A percentile compares a stretch with the other conserved stretches of the same genome.
Evolutionary conservation across 2,329 filamentous ascomycete genomes (phyloP).

Genomic region (Cordyceps javanica): DNA sequence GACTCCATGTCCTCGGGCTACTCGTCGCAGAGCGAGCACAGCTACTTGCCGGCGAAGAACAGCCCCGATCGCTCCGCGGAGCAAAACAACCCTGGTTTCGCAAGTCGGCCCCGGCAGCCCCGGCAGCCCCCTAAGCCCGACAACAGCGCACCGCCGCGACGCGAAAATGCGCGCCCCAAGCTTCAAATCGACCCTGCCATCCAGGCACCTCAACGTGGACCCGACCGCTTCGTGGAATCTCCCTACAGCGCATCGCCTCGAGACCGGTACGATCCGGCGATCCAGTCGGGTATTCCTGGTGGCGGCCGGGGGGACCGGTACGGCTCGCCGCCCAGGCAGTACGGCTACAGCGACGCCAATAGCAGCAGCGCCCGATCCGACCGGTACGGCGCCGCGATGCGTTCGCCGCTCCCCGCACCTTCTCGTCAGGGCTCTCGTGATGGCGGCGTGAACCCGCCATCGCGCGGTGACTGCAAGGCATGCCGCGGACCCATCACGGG

Average conservation of each 20-base stretch:
- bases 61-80: constrained; percentile 26
- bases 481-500: constrained; percentile 74
- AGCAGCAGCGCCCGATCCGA: not conserved
- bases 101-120: not conserved
- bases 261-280: constrained; percentile 19
- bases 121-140: not conserved
- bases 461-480: constrained; percentile 74
- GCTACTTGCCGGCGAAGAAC: constrained; percentile 55
- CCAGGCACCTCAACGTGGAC: constrained; percentile 20
- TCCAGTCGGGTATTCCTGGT: constrained; percentile 17
- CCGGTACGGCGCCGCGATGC: constrained; percentile 4
- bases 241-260: constrained; percentile 22
- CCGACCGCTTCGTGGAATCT: constrained; percentile 23
- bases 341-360: constrained; percentile 4
- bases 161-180: constrained; percentile 24
- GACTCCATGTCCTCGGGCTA: constrained; percentile 60
- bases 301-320: not conserved
- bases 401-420: constrained; percentile 16
- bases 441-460: constrained; percentile 33
- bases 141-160: constrained; percentile 47
- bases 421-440: constrained; percentile 33
- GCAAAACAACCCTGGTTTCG: too few species aligned
- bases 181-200: constrained; percentile 28
- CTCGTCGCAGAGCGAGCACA: constrained; percentile 52
- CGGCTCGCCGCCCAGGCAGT: constrained; percentile 10